Percentiles rank a stretch among this genome's conserved stretches.
phyloP scores from a whole-genome alignment of 2,329 filamentous ascomycete species.

The Exutisphaerella laricina region DNA sequence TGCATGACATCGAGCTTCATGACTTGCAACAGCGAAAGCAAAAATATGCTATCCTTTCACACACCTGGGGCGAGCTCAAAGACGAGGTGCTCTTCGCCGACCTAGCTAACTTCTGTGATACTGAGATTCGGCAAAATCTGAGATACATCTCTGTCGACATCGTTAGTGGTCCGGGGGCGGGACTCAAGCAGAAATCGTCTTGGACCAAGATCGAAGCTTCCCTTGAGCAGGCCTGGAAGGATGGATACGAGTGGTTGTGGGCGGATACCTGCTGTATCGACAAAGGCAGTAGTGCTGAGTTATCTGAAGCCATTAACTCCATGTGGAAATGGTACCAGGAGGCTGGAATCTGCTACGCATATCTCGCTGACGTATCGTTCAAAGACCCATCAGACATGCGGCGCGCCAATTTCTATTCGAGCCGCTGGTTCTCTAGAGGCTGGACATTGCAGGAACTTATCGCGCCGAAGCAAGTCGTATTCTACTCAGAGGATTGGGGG shows the following conservation, averaged over 20 bases:
- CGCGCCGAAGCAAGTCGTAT: background rate
- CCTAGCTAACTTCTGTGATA: background rate
- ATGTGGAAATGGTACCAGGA: constrained; percentile 19
- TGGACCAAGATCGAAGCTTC: constrained; percentile 2
- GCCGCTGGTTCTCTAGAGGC: background rate
- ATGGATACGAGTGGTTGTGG: constrained; percentile 15
- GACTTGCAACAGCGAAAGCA: constrained; percentile 1
- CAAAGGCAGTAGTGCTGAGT: constrained; percentile 14
- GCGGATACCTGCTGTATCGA: constrained; percentile 22
- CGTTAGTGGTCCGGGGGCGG: background rate
- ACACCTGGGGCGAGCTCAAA: background rate
- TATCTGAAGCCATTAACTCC: constrained; percentile 18
- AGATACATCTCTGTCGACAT: constrained; percentile 1
- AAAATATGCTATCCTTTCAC: constrained; percentile 4
- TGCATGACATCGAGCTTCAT: constrained; percentile 1
- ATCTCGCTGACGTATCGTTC: constrained; percentile 14
- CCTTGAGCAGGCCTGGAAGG: constrained; percentile 5
- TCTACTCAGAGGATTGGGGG: background rate
- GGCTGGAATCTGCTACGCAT: constrained; percentile 27
- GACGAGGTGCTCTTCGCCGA: constrained; percentile 3
- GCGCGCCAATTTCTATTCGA: background rate
- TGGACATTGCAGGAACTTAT: constrained; percentile 15
- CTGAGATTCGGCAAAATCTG: background rate
- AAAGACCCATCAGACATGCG: constrained; percentile 10
- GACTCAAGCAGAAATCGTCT: background rate